phyloP scores from a whole-genome alignment of 257 asterid species.

The Orobanche coerulescens region DNA sequence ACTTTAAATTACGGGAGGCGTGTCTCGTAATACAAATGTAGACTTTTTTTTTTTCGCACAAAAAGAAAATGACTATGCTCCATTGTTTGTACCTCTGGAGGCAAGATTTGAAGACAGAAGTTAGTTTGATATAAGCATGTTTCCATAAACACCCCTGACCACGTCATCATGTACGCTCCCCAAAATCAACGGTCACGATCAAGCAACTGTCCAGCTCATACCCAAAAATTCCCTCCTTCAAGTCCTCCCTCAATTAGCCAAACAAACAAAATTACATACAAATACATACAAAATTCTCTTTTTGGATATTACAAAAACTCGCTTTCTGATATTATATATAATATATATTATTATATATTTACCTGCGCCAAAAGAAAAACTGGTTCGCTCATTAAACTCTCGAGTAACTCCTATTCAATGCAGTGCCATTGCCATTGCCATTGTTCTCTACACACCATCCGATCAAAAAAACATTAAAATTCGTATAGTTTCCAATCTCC shows the following conservation, averaged over 20 bases:
- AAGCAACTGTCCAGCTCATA: constrained; percentile 7
- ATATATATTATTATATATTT: no score
- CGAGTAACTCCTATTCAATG: constrained; percentile 26
- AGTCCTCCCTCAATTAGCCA: neutral
- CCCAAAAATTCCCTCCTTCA: constrained; percentile 5
- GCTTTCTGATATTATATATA: constrained; percentile 8
- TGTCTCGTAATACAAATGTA: no score
- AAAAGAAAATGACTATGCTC: neutral
- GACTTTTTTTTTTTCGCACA: constrained; percentile 9
- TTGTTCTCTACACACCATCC: neutral
- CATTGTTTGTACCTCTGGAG: neutral
- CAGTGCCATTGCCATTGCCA: constrained; percentile 22
- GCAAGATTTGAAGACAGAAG: neutral
- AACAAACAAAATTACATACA: constrained; percentile 10
- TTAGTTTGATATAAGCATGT: neutral
- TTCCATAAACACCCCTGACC: neutral
- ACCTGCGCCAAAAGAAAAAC: constrained; percentile 2
- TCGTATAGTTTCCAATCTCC: constrained; percentile 1
- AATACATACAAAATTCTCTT: neutral
- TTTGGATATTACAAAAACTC: neutral
- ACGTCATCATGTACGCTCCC: neutral
- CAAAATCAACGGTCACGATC: constrained; percentile 23
- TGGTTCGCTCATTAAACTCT: constrained; percentile 9
- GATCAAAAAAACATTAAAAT: neutral
- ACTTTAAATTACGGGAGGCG: no score